Base-by-base conservation (phyloP, 169 alveolate species). In the Eimeria necatrix region DNA sequence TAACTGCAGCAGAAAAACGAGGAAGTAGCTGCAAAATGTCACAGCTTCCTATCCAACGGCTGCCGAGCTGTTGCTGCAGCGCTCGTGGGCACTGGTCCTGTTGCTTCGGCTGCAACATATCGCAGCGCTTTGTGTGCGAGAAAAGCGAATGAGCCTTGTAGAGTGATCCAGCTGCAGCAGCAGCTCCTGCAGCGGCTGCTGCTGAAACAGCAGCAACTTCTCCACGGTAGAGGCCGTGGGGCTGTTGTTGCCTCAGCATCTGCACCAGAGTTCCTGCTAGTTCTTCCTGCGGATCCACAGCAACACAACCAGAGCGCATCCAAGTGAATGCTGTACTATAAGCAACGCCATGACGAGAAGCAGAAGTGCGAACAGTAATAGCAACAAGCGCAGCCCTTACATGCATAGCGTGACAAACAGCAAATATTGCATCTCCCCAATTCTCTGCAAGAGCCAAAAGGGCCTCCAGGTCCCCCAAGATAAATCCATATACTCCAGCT, bases 151-250 rank as follows among this genome's bases (percentile, higher is more conserved):
- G 78, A n/a, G 32, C 46, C 1, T 14, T n/a, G 32, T 18, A 24
- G 14, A 8, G 78, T n/a, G 78, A 32, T 32, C 41, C 41, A 32
- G 41, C 41, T 32, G 41, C 78, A 3, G 78, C 78, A 7, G 78
- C 78, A 18, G 78, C 32, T 8, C 41, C 78, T 18, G 32, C 32
- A n/a, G 78, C 78, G 12, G n/a, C 48, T 68, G 78, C 78, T 68
- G 46, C 78, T 14, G 78, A 18, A 68, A 68, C 78, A n/a, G 78
- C 78, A 12, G n/a, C 78, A 12, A 68, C 78, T 68, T 68, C 78
- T 10, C 78, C 78, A n/a, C 32, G 12, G n/a, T 18, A 68, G n/a
- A 68, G 78, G 32, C 78, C 32, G 78, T 24, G 46, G 46, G 78
- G 78, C 5, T 68, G 78, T n/a, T 68, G 78, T 24, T 0, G 12